Conservation (phyloP, 2,329 filamentous ascomycete genomes). For the Exserohilum turcica region DNA sequence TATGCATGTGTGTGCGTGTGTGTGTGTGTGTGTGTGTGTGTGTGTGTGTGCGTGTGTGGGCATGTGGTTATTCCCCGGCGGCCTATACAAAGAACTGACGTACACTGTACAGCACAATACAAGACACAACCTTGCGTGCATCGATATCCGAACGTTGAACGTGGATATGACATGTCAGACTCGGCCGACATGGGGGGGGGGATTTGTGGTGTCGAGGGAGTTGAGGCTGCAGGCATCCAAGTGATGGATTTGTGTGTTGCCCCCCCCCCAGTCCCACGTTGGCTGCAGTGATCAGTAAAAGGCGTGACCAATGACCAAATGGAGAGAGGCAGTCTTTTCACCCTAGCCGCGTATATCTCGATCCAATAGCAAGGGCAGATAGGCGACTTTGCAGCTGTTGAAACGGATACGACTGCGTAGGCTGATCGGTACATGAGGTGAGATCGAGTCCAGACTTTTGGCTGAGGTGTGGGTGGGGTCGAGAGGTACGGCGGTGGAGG, state of each 20-base stretch:
- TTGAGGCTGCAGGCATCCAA: conserved; percentile 3
- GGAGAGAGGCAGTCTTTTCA: background rate
- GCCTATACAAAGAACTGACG: background rate
- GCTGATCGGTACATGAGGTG: conserved; percentile 12
- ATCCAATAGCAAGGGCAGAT: conserved; percentile 9
- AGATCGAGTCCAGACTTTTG: conserved; percentile 11
- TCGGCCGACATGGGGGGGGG: background rate
- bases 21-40: too few species aligned
- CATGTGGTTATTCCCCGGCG: too few species aligned
- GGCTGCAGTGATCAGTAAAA: conserved; percentile 7
- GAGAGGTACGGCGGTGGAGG: background rate
- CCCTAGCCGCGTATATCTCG: background rate
- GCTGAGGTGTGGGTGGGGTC: conserved; percentile 11
- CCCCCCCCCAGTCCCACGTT: background rate
- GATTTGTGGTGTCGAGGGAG: too few species aligned
- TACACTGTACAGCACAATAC: too few species aligned
- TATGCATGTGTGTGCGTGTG: too few species aligned
- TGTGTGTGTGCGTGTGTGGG: too few species aligned
- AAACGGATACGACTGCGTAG: conserved; percentile 13
- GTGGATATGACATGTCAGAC: background rate
- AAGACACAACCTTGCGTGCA: background rate
- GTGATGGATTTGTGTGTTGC: conserved; percentile 4
- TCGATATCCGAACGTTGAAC: background rate
- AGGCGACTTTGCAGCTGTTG: conserved; percentile 18
- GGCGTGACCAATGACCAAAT: conserved; percentile 12